phyloP scores from a whole-genome alignment of 169 alveolate species.

The Plasmodium fragile region DNA sequence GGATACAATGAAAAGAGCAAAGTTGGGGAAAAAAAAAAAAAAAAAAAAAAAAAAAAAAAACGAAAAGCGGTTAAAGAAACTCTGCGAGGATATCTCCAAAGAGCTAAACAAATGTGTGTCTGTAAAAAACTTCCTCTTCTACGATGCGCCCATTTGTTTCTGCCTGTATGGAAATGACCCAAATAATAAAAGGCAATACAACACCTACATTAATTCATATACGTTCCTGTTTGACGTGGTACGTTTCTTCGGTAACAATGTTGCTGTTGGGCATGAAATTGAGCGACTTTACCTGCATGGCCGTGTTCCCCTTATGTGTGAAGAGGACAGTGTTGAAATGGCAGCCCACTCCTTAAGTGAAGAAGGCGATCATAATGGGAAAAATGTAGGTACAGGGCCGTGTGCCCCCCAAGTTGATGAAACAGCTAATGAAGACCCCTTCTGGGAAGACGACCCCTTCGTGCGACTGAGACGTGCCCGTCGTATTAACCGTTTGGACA shows the following conservation, averaged over 20 bases:
- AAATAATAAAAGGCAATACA: slow-evolving; percentile 56
- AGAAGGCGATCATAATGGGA: neutral
- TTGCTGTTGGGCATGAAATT: neutral
- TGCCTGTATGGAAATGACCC: slow-evolving; percentile 58
- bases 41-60: neutral
- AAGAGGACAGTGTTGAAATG: neutral
- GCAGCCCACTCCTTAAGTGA: neutral
- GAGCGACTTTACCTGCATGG: neutral
- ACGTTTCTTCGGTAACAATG: slow-evolving; percentile 27
- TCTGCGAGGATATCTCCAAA: neutral
- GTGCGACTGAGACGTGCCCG: slow-evolving; percentile 5
- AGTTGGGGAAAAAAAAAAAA: neutral
- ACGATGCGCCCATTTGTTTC: slow-evolving; percentile 50
- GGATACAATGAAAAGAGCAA: slow-evolving; percentile 6
- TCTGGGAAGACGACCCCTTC: neutral
- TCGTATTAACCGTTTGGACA: neutral
- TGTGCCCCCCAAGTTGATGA: neutral
- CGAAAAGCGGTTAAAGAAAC: slow-evolving; percentile 19
- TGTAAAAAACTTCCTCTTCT: slow-evolving; percentile 49
- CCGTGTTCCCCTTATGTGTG: neutral
- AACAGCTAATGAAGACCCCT: neutral
- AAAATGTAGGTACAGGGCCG: neutral
- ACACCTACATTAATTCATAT: slow-evolving; percentile 62
- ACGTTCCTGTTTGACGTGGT: slow-evolving; percentile 49
- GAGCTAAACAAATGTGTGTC: slow-evolving; percentile 37